A percentile compares a stretch with the other conserved stretches of the same genome.
Evolutionary conservation across 2,329 filamentous ascomycete species (phyloP).

Genomic region (Penicillium sp.): DNA sequence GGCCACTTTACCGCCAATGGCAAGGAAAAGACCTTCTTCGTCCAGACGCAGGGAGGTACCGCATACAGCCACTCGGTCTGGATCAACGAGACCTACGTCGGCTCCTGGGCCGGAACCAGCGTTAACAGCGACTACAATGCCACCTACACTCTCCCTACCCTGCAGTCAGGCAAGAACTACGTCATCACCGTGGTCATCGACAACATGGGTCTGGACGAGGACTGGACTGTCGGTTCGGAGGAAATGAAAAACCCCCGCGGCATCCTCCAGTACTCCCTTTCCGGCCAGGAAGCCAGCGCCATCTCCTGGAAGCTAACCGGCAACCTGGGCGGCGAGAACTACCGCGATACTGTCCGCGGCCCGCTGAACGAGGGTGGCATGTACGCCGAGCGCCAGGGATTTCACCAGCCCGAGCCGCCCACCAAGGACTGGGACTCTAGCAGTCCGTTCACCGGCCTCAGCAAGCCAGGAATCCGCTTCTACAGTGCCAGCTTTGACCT

Average conservation of each 20-base stretch:
- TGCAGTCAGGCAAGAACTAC: constrained; percentile 56
- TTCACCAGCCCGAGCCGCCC: constrained; percentile 55
- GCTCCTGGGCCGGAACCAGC: constrained; percentile 63
- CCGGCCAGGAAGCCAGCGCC: constrained; percentile 37
- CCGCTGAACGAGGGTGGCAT: constrained; percentile 59
- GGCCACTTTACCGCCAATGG: constrained; percentile 69
- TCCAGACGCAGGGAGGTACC: constrained; percentile 66
- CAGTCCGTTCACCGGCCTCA: constrained; percentile 46
- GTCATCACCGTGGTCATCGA: constrained; percentile 71
- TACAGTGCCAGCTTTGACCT: constrained; percentile 56
- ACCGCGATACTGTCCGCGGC: constrained; percentile 51
- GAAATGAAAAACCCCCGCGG: constrained; percentile 61
- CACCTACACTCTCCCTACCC: constrained; percentile 59
- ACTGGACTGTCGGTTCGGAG: constrained; percentile 62
- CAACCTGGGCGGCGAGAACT: constrained; percentile 57
- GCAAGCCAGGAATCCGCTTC: constrained; percentile 53
- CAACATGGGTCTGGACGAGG: constrained; percentile 71
- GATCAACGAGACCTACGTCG: constrained; percentile 65
- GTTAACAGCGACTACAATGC: constrained; percentile 53
- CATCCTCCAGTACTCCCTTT: constrained; percentile 51
- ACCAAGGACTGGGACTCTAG: constrained; percentile 35
- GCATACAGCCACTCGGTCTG: constrained; percentile 69
- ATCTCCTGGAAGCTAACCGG: constrained; percentile 61
- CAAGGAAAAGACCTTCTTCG: constrained; percentile 57
- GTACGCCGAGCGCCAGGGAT: constrained; percentile 56